Conservation (phyloP, 192 early-diverging fungal species). For the Dissophora ornata region DNA sequence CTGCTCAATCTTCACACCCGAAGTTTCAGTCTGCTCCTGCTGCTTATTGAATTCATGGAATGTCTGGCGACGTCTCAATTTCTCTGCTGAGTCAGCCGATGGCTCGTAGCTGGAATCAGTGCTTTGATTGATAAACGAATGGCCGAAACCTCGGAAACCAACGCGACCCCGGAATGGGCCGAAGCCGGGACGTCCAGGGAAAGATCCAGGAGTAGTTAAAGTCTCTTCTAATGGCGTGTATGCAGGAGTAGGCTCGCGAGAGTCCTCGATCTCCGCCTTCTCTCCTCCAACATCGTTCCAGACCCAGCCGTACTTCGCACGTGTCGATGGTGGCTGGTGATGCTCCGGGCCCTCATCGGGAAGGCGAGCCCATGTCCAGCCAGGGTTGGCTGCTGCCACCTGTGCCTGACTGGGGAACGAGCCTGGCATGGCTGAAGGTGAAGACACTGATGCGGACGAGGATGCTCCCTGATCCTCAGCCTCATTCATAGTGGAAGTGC, state of each 20-base stretch:
- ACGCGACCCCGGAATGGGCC: background rate
- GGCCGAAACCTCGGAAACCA: background rate
- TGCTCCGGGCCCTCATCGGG: conserved; percentile 39
- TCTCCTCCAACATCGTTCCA: conserved; percentile 41
- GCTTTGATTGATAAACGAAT: background rate
- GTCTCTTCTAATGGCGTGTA: conserved; percentile 3
- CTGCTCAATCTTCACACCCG: no score
- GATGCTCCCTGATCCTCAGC: background rate
- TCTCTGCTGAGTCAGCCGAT: conserved; percentile 11
- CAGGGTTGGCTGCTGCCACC: conserved; percentile 18
- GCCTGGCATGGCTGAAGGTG: conserved; percentile 32
- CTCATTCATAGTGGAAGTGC: background rate
- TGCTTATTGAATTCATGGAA: conserved; percentile 25
- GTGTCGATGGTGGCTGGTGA: conserved; percentile 28
- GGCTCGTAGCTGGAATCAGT: background rate
- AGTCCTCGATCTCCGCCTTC: conserved; percentile 22
- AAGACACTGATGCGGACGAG: conserved; percentile 7
- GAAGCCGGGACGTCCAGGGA: background rate
- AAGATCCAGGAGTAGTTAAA: conserved; percentile 1
- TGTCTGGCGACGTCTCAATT: conserved; percentile 30
- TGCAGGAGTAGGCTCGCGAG: background rate
- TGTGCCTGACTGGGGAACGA: conserved; percentile 34
- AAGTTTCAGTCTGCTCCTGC: background rate
- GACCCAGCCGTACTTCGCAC: conserved; percentile 52
- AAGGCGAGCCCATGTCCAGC: conserved; percentile 40